Base-by-base conservation (phyloP, 495 filamentous ascomycete species). In the Xylaria palmicola region DNA sequence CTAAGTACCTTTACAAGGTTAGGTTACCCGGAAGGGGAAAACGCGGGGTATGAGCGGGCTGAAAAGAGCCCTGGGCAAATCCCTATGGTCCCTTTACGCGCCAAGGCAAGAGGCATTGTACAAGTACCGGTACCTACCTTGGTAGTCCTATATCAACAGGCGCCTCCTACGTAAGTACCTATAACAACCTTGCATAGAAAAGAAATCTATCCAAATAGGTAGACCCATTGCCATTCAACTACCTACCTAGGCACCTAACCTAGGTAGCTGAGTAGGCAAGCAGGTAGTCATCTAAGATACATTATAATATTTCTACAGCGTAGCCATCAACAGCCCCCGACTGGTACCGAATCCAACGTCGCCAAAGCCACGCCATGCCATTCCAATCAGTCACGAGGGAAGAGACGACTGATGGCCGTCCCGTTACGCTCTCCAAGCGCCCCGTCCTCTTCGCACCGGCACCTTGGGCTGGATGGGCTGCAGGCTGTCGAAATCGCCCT, bases 401-500 rank as follows among this genome's bases (percentile, higher is more conserved):
- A n/a, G n/a, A n/a, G 29, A 32, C 29, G 32, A 32, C 24, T 19
- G 19, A 17, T 19, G 13, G 26, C 53, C 8, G 15, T 43, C 36
- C n/a, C n/a, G n/a, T 30, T 20, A 51, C 4, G 30, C 39, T 37
- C 36, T 56, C 41, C 27, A 36, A 34, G 22, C 7, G 4, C 13
- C 12, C 5, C 26, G 49, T 7, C 1, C 15, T 20, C 48, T n/a
- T 30, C 59, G 48, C 10, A 9, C 29, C 6, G 50, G 43, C 22
- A 19, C 40, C 41, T n/a, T 32, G 4, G 51, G 22, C 19, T 43
- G 52, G 10, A 54, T 36, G n/a, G 60, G 60, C 26, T 57, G 22
- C 26, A 56, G 27, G 19, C 60, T 62, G 52, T 49, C 26, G 37
- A 50, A 62, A 44, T 29, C 27, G 4, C 60, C 60, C 1, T 54